A percentile compares a stretch with the other conserved stretches of the same genome.
phyloP scores from a whole-genome alignment of 768 basidiomycete species.

The Lactarius trivialis region DNA sequence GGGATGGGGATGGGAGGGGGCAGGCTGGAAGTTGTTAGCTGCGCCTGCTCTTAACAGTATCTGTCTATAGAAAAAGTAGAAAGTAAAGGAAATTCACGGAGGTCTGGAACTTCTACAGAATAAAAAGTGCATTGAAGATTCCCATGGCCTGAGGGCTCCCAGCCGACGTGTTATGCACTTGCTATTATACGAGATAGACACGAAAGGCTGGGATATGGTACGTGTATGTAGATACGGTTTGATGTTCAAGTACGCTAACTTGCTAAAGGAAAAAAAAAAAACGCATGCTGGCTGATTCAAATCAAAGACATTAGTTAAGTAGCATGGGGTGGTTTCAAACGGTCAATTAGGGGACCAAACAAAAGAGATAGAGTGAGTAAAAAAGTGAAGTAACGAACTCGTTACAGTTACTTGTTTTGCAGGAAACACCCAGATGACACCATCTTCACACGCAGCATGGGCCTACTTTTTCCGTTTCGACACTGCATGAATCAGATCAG shows the following conservation, averaged over 20 bases:
- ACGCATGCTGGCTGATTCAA: background rate
- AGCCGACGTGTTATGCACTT: background rate
- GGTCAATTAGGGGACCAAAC: background rate
- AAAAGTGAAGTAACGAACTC: background rate
- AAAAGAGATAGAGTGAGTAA: background rate
- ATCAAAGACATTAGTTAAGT: background rate
- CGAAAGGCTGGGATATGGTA: background rate
- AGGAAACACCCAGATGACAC: background rate
- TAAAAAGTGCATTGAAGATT: background rate
- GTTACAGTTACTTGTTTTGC: too few species aligned
- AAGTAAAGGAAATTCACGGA: background rate
- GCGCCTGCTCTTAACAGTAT: background rate
- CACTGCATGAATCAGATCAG: slow-evolving; percentile 22
- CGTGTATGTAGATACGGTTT: background rate
- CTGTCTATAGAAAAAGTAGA: background rate
- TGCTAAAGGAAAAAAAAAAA: background rate
- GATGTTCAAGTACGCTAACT: slow-evolving; percentile 8
- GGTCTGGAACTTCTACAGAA: background rate
- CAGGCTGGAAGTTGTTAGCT: background rate
- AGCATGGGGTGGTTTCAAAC: background rate
- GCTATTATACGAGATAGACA: slow-evolving; percentile 10
- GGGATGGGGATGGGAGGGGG: background rate
- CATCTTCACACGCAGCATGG: background rate
- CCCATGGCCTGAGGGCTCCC: background rate
- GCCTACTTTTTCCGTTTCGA: slow-evolving; percentile 38